These are phyloP conservation scores for Fusarium mundagurra DNA, from an alignment of 2,329 filamentous ascomycete species.

Conservation along the genomic window DNA sequence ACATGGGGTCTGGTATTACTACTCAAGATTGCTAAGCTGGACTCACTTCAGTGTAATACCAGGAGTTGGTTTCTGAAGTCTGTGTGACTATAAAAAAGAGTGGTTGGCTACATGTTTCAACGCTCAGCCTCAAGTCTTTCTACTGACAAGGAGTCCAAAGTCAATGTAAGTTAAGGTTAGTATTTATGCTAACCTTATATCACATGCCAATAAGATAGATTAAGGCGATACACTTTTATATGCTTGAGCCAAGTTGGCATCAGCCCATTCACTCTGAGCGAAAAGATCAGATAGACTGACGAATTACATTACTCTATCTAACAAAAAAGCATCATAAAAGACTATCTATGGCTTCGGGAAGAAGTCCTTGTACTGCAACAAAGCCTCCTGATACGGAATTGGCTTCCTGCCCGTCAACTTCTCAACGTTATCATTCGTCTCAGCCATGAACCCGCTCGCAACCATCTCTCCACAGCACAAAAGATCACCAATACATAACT, in stretches of 20 bases:
- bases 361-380: constrained; percentile 36
- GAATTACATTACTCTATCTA: not conserved
- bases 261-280: not conserved
- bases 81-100: not conserved
- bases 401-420: constrained; percentile 37
- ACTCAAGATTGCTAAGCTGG: rapidly evolving
- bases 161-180: not conserved
- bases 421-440: constrained; percentile 37
- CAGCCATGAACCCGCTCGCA: constrained; percentile 25
- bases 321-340: too few relatives aligned
- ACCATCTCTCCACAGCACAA: constrained; percentile 42
- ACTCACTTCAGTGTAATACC: rapidly evolving
- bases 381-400: constrained; percentile 25
- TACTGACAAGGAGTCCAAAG: rapidly evolving
- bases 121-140: too few relatives aligned
- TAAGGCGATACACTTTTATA: not conserved
- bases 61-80: not conserved
- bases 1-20: rapidly evolving
- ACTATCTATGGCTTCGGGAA: constrained; percentile 19
- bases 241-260: not conserved
- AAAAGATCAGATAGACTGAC: not conserved
- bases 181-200: not conserved
- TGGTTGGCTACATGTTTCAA: not conserved
- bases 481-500: constrained; percentile 38
- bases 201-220: rapidly evolving